Evolutionary conservation across 23 red algal species (phyloP), one percentile per base, ranked within the genome.

Genomic region (Cyanidioschyzon merolae): DNA sequence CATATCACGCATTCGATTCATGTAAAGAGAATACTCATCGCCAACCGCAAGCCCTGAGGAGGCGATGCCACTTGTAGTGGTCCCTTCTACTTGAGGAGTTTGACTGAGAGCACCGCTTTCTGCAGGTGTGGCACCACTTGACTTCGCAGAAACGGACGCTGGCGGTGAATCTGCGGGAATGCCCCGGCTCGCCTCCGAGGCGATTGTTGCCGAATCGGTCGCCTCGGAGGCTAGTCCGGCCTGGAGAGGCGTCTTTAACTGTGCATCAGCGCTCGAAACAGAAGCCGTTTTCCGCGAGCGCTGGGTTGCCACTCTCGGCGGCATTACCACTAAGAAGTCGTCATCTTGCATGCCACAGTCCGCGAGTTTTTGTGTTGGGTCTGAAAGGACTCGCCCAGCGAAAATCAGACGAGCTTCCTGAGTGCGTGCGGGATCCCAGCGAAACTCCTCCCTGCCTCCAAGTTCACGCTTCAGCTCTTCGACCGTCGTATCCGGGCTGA

Each of bases 311-410:
- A 68, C 68, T 2, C 71, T 45, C 2, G 94, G 94, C 21, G 94
- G 94, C 88, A 98, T 91, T 26, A 98, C 88, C 32, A 98, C 94
- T 0, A 98, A 50, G 54, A 98, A 91, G 39, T 88, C 86, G 16
- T 76, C 41, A 32, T 90, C 82, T 37, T 84, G 77, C 40, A 98
- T 74, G 34, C 59, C 80, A 45, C 79, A 80, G 26, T 88, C 89
- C 30, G 77, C 26, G 21, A 98, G 37, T 3, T 79, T 84, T 58
- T 67, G 82, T 18, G 75, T 80, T 57, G 86, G 30, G 40, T 83
- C 86, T 18, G 80, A 36, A 18, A 98, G 75, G 40, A 98, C 88
- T 75, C 87, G 89, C 58, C 94, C 94, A 32, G 81, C 83, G 79
- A 76, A 87, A 57, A 98, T 91, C 15, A 98, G 86, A 27, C 80